Evolutionary conservation across 148 eudicot species (phyloP).

Genomic region (Agrostemma githago): DNA sequence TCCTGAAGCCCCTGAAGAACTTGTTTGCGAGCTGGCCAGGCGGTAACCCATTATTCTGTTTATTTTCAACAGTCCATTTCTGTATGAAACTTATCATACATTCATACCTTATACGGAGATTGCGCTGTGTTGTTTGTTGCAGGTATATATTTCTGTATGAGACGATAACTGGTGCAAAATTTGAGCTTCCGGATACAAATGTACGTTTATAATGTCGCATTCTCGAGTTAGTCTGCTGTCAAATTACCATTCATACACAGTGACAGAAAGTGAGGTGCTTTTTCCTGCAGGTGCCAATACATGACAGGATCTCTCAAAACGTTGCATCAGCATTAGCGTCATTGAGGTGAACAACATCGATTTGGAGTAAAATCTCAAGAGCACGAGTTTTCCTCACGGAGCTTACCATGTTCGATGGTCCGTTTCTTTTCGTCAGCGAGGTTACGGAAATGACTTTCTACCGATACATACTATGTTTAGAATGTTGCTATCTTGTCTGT

Average conservation of each 20-base stretch:
- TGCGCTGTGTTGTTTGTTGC: slow-evolving; percentile 21
- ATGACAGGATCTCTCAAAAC: slow-evolving; percentile 77
- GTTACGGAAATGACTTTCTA: background rate
- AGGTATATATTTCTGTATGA: slow-evolving; percentile 83
- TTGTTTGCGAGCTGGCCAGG: slow-evolving; percentile 89
- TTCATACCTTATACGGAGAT: background rate
- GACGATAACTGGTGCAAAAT: slow-evolving; percentile 74
- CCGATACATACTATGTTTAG: no score
- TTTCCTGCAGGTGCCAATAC: slow-evolving; percentile 60
- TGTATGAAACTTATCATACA: no score
- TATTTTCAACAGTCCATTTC: background rate
- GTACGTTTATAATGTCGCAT: slow-evolving; percentile 26
- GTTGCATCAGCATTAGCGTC: slow-evolving; percentile 60
- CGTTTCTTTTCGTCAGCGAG: background rate
- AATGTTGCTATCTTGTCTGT: no score
- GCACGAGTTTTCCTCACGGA: background rate
- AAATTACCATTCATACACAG: background rate
- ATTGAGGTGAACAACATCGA: slow-evolving; percentile 24
- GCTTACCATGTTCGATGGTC: background rate
- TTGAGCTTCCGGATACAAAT: slow-evolving; percentile 53
- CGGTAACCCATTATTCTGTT: slow-evolving; percentile 36
- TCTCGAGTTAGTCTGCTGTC: background rate
- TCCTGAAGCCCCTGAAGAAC: slow-evolving; percentile 92
- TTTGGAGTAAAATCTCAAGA: background rate
- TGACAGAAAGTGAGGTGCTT: slow-evolving; percentile 11